Conservation (phyloP, 495 filamentous ascomycete species). For the Hypomontagnella monticulosa region DNA sequence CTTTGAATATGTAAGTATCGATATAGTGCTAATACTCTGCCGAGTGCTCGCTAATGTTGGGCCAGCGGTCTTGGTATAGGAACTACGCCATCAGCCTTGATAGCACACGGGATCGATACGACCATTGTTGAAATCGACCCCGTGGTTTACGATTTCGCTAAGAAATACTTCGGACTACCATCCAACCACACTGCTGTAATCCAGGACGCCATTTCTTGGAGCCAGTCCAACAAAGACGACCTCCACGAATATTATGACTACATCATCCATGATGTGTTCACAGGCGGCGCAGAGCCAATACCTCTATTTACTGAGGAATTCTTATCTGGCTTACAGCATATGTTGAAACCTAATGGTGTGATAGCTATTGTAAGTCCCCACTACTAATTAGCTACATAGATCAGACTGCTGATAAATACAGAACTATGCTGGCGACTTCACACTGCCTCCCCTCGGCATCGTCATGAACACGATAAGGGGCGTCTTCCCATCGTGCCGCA, state of each 20-base stretch:
- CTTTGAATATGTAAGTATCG: constrained; percentile 78
- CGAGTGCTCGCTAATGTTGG: constrained; percentile 20
- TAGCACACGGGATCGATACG: constrained; percentile 87
- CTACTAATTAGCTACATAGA: neutral
- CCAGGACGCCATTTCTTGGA: constrained; percentile 82
- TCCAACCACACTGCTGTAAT: constrained; percentile 81
- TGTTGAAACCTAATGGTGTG: constrained; percentile 81
- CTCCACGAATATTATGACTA: constrained; percentile 74
- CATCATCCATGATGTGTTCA: constrained; percentile 99
- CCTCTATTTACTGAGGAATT: constrained; percentile 89
- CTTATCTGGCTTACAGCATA: constrained; percentile 68
- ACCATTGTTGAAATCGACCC: constrained; percentile 96
- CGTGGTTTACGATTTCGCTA: constrained; percentile 81
- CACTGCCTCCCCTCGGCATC: constrained; percentile 72
- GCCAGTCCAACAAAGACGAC: constrained; percentile 57
- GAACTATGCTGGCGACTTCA: constrained; percentile 97
- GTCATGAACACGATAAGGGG: constrained; percentile 75
- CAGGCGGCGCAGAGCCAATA: constrained; percentile 90
- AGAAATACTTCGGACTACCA: constrained; percentile 82
- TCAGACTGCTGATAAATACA: constrained; percentile 46
- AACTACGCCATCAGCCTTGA: constrained; percentile 85
- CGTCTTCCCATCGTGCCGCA: constrained; percentile 81
- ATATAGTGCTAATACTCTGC: neutral
- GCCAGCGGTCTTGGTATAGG: constrained; percentile 88
- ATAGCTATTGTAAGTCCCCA: constrained; percentile 81